phyloP scores from a whole-genome alignment of 1,139 yeast species.

The Nakaseomyces glabratus region DNA sequence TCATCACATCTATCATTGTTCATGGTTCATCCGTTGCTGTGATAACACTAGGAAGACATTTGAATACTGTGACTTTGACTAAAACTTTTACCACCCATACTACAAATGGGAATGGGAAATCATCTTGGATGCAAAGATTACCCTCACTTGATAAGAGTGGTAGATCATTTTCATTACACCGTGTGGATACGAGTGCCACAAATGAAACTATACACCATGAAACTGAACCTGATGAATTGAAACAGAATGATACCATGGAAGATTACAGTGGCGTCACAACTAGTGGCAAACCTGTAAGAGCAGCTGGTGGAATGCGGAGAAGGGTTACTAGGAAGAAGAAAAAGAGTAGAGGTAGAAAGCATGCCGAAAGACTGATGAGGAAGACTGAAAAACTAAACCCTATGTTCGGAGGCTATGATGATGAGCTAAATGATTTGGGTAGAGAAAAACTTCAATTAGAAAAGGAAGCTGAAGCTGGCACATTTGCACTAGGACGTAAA shows the following conservation, averaged over 20 bases:
- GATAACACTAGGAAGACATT: constrained; percentile 74
- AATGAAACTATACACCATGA: constrained; percentile 9
- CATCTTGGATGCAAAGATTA: constrained; percentile 77
- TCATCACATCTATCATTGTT: constrained; percentile 77
- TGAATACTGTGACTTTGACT: constrained; percentile 87
- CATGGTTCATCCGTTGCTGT: constrained; percentile 98
- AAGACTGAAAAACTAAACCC: constrained; percentile 20
- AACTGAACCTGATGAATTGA: constrained; percentile 9
- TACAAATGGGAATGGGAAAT: constrained; percentile 52
- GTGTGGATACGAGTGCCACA: constrained; percentile 53
- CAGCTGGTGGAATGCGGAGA: constrained; percentile 70
- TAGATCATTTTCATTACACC: constrained; percentile 68
- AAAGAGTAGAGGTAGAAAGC: constrained; percentile 34
- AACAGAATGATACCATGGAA: constrained; percentile 4
- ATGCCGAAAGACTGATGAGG: constrained; percentile 17
- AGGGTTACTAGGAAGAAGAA: constrained; percentile 37
- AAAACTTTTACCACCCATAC: constrained; percentile 74
- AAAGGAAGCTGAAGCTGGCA: constrained; percentile 35
- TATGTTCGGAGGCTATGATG: constrained; percentile 21
- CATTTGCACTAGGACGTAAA: constrained; percentile 31
- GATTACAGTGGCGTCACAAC: constrained; percentile 37
- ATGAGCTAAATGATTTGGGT: constrained; percentile 29
- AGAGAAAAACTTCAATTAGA: constrained; percentile 31
- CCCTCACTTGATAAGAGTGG: constrained; percentile 68
- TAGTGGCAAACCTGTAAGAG: constrained; percentile 60